phyloP scores from a whole-genome alignment of 202 grass and related monocot genomes.

The Panicum virgatum region DNA sequence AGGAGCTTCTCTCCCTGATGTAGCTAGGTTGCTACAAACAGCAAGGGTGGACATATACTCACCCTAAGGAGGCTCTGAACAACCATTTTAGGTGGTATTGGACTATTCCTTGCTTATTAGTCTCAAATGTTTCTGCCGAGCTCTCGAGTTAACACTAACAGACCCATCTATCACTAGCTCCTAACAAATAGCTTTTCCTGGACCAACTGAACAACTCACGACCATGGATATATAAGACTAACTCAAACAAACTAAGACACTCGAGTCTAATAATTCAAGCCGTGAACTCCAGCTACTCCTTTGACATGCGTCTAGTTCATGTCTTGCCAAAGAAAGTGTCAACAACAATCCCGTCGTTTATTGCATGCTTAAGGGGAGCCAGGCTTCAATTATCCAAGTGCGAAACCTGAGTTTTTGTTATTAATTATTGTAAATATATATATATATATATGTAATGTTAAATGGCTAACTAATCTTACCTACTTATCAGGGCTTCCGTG shows the following conservation, averaged over 20 bases:
- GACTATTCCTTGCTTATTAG: neutral
- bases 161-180: neutral
- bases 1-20: neutral
- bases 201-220: neutral
- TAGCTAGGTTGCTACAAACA: neutral
- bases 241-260: neutral
- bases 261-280: neutral
- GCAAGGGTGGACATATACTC: neutral
- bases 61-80: neutral
- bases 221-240: neutral
- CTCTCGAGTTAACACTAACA: neutral
- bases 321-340: neutral
- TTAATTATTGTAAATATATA: neutral
- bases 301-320: neutral
- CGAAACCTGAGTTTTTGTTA: neutral
- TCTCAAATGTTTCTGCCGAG: neutral
- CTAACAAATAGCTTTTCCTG: neutral
- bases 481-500: constrained; percentile 66
- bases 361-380: neutral
- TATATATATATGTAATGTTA: neutral
- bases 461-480: constrained; percentile 9
- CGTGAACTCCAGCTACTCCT: neutral
- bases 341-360: neutral
- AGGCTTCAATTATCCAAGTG: neutral
- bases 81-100: neutral